Evolutionary conservation across 495 filamentous ascomycete species (phyloP), one percentile per base, ranked within the genome.

Genomic region (Aspergillus cavernicola): DNA sequence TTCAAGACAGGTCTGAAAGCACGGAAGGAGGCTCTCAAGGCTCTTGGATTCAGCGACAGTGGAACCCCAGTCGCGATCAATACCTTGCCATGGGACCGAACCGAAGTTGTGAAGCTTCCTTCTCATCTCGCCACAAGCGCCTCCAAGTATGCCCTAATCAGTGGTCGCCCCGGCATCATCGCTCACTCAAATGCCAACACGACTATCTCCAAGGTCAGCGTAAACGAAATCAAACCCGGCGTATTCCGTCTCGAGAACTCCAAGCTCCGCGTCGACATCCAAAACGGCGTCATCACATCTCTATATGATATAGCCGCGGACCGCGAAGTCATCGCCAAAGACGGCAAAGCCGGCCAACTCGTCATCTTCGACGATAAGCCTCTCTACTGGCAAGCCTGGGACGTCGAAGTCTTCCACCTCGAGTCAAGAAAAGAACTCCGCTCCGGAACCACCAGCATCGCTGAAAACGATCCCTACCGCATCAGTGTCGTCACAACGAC

Each of bases 331-430:
- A 82, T 98, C 42, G 72, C 89, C 13, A 78, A 86, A 55, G 90
- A 86, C 50, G 77, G 80, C 6, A 93, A 90, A 67, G 92, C 89
- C 39, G 92, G 91, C 46, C 92, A 97, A 63, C 78, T 96, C 7
- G 91, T 98, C 53, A 87, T 97, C 45, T 97, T 95, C 65, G 93
- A 98, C 63, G 93, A 98, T 70, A 97, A 97, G 71, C 93, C 93
- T 15, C 79, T 97, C 16, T 95, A 96, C 72, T 98, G 93, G 93
- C 92, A 98, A 72, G 93, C 92, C 1, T 98, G 93, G 93, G 93
- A 98, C 68, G 91, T 96, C 28, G 93, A 98, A 66, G 90, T 97
- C 39, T 98, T 87, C 73, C 93, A 97, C 55, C 80, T 96, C 19
- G 87, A 91, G 49, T 92, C 90, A 0, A 84, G 93, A 43, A 81